Evolutionary conservation across 192 early-diverging fungal species (phyloP).

Genomic region (Podila epicladia): DNA sequence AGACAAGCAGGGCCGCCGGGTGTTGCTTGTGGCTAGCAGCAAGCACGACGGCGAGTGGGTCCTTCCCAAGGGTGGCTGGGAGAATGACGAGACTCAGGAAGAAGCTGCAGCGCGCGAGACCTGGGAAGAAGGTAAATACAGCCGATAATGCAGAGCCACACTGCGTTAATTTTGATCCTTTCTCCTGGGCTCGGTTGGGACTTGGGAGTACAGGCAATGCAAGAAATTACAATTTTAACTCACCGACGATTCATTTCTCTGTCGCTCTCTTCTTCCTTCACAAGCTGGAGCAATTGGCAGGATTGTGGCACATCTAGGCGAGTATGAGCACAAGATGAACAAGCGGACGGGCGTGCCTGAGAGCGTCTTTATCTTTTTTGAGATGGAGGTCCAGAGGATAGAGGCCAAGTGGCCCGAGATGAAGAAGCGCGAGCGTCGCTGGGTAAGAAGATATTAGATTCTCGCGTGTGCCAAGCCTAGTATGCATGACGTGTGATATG

Average conservation of each 20-base stretch:
- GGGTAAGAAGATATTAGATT: slow-evolving; percentile 41
- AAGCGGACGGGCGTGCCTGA: slow-evolving; percentile 51
- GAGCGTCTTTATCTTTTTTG: slow-evolving; percentile 59
- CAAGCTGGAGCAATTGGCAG: slow-evolving; percentile 62
- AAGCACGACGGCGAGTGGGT: slow-evolving; percentile 62
- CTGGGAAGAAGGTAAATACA: slow-evolving; percentile 65
- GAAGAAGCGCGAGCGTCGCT: slow-evolving; percentile 55
- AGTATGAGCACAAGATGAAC: slow-evolving; percentile 56
- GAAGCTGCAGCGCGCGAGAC: slow-evolving; percentile 68
- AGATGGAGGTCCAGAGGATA: slow-evolving; percentile 65
- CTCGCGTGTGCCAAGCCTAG: background rate
- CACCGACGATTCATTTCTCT: background rate
- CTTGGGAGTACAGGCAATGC: background rate
- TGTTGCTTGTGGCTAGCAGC: slow-evolving; percentile 60
- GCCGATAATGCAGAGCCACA: background rate
- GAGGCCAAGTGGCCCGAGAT: slow-evolving; percentile 65
- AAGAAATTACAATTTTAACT: background rate
- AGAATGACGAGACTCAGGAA: slow-evolving; percentile 65
- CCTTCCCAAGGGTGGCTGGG: slow-evolving; percentile 73
- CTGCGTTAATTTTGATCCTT: background rate
- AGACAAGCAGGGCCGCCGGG: slow-evolving; percentile 52
- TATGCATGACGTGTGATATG: background rate
- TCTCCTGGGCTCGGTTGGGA: background rate
- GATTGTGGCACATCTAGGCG: slow-evolving; percentile 60
- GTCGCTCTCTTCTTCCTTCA: background rate